Evolutionary conservation across 2,329 filamentous ascomycete genomes (phyloP).

Genomic region (Ceratocystis cubensis): DNA sequence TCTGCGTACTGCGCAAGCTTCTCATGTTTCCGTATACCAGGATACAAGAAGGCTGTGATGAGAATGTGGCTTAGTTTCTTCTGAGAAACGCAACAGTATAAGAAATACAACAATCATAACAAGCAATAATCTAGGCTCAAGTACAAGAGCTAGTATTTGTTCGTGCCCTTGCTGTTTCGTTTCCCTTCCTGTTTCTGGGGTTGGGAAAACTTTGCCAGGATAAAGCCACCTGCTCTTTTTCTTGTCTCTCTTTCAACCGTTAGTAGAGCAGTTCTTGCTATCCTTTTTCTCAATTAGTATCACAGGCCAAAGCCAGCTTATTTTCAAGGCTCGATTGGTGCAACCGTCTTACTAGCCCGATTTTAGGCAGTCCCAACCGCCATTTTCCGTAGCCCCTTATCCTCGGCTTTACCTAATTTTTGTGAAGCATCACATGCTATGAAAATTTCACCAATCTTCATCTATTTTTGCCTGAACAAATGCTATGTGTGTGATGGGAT

Average conservation of each 20-base stretch:
- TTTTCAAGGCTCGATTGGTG: background rate
- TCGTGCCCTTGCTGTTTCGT: background rate
- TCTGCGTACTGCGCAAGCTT: background rate
- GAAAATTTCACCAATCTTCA: background rate
- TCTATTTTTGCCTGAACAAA: background rate
- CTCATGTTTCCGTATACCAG: background rate
- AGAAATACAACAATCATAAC: too few species aligned
- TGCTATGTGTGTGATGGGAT: background rate
- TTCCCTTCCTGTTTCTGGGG: conserved; percentile 2
- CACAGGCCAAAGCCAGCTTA: background rate
- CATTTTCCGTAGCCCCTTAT: background rate
- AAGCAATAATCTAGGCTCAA: background rate
- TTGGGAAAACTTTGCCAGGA: background rate
- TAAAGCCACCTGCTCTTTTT: background rate
- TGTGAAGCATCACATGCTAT: background rate
- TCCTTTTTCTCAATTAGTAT: background rate
- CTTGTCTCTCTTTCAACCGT: background rate
- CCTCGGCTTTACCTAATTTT: background rate
- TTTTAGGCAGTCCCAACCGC: background rate
- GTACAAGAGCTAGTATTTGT: background rate
- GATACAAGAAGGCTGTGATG: background rate
- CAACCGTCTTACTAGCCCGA: background rate
- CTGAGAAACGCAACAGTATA: background rate
- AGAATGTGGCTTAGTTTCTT: background rate
- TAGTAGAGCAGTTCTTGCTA: background rate